These are phyloP conservation scores for Teratosphaeria gauchensis DNA, from an alignment of 2,329 filamentous ascomycete genomes.

Conservation along the genomic window DNA sequence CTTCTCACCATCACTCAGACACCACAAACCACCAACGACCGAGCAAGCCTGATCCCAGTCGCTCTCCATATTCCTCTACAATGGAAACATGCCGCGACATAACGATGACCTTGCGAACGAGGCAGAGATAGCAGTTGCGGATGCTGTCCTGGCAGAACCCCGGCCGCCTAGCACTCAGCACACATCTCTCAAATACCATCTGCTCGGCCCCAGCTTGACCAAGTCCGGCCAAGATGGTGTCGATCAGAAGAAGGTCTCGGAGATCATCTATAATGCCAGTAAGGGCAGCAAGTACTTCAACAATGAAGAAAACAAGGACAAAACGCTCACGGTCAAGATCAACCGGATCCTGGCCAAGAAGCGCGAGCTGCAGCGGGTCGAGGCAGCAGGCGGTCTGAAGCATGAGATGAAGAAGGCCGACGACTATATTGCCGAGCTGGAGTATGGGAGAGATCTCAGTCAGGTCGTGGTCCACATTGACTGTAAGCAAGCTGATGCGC, in stretches of 20 bases:
- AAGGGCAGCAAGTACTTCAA: conserved; percentile 96
- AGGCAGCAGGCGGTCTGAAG: conserved; percentile 47
- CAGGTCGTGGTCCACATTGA: conserved; percentile 87
- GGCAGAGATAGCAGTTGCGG: conserved; percentile 10
- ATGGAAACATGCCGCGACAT: conserved; percentile 11
- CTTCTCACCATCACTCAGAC: too few relatives aligned
- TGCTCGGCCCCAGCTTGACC: conserved; percentile 81
- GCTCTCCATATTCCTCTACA: background rate
- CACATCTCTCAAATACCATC: conserved; percentile 73
- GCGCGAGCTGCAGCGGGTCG: conserved; percentile 61
- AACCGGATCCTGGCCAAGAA: conserved; percentile 68
- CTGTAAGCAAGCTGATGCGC: conserved; percentile 38
- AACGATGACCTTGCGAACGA: conserved; percentile 14
- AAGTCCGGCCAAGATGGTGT: conserved; percentile 90
- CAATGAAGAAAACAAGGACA: conserved; percentile 76
- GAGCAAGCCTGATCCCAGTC: background rate
- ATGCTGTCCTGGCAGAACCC: background rate
- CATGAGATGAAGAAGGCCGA: conserved; percentile 68
- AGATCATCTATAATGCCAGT: conserved; percentile 93
- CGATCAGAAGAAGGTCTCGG: conserved; percentile 89
- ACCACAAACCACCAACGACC: background rate
- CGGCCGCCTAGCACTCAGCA: conserved; percentile 30
- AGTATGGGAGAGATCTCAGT: conserved; percentile 66
- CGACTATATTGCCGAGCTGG: conserved; percentile 69
- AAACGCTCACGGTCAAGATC: conserved; percentile 76